Conservation (phyloP, 805 yeast species). For the Blastobotrys peoriensis region DNA sequence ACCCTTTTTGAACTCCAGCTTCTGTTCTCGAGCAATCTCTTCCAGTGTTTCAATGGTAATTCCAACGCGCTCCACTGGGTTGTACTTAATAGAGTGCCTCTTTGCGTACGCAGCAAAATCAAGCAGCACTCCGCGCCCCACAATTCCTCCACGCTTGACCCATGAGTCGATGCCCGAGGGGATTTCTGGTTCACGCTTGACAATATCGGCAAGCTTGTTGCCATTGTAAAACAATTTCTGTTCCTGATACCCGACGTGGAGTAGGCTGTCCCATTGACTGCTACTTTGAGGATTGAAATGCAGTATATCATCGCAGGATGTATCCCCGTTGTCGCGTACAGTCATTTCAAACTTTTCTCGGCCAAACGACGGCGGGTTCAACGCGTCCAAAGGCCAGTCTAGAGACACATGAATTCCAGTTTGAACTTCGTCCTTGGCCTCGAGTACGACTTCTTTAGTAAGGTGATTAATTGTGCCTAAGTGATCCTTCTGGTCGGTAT, state of each 20-base stretch:
- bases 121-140: conserved; percentile 29
- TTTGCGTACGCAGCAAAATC: conserved; percentile 27
- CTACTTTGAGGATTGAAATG: conserved; percentile 27
- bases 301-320: conserved; percentile 18
- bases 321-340: not conserved
- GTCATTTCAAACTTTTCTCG: conserved; percentile 15
- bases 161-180: conserved; percentile 10
- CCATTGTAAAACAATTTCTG: conserved; percentile 3
- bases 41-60: conserved; percentile 19
- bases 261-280: conserved; percentile 29
- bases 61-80: conserved; percentile 22
- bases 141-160: conserved; percentile 22
- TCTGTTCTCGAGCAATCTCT: conserved; percentile 21
- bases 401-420: conserved; percentile 10
- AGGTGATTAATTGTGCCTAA: conserved; percentile 11
- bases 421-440: conserved; percentile 9
- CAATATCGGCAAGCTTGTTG: conserved; percentile 14
- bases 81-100: conserved; percentile 18
- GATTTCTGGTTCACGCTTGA: conserved; percentile 10
- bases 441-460: conserved; percentile 7
- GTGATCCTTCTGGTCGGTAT: conserved; percentile 7
- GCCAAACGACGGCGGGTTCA: conserved; percentile 11
- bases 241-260: conserved; percentile 25
- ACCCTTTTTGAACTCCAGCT: conserved; percentile 23
- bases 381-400: conserved; percentile 14